Conservation (phyloP, 1,139 yeast genomes). For the Groenewaldozyma auringiensis region DNA sequence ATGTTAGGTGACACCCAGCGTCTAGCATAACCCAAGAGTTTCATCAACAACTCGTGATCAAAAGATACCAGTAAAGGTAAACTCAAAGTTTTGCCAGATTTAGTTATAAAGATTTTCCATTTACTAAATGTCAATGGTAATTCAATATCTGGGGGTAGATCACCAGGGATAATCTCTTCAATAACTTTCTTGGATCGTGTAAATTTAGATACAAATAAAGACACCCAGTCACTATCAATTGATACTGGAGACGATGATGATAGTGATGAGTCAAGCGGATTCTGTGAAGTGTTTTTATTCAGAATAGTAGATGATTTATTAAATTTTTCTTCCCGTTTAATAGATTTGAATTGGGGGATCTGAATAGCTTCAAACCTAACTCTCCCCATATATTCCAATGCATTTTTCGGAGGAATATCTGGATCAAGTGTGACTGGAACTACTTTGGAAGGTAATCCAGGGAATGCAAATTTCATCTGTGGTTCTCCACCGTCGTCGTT, state of each 20-base stretch:
- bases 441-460: background rate
- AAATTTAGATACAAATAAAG: background rate
- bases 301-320: no score
- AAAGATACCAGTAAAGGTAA: constrained; percentile 11
- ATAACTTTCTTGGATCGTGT: background rate
- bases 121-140: constrained; percentile 21
- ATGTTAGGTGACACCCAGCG: constrained; percentile 24
- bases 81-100: constrained; percentile 8
- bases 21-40: constrained; percentile 21
- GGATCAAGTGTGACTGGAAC: background rate
- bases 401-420: background rate
- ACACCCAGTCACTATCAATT: background rate
- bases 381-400: background rate
- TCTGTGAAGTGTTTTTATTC: background rate
- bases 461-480: constrained; percentile 1
- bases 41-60: constrained; percentile 17
- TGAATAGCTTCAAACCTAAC: constrained; percentile 2
- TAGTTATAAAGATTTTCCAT: constrained; percentile 19
- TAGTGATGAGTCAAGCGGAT: background rate
- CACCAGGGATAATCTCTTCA: background rate
- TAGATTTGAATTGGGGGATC: background rate
- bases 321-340: constrained; percentile 11
- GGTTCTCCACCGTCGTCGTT: background rate
- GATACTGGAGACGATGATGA: background rate
- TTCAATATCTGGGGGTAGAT: background rate